Conservation (phyloP, 116 monocot species). For the Cymodocea nodosa region DNA sequence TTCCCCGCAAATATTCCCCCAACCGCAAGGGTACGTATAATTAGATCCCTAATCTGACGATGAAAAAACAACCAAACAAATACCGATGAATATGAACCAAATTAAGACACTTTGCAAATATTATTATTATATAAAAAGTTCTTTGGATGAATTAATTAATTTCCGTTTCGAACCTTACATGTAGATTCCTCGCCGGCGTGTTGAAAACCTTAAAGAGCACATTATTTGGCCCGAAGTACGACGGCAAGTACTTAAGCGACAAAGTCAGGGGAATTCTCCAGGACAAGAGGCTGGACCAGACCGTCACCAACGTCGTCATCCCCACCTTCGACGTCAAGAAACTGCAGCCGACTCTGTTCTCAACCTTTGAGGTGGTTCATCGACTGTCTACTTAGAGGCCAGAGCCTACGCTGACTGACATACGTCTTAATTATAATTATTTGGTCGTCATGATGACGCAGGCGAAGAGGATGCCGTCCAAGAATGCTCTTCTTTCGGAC, state of each 20-base stretch:
- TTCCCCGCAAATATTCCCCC: conserved; percentile 7
- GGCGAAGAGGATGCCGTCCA: conserved; percentile 5
- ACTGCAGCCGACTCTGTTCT: conserved; percentile 29
- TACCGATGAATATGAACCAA: no score
- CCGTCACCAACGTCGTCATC: conserved; percentile 29
- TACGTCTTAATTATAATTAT: no score
- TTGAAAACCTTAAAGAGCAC: background rate
- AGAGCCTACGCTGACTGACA: no score
- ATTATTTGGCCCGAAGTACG: conserved; percentile 19
- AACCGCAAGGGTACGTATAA: background rate
- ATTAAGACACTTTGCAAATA: no score
- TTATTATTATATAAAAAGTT: no score
- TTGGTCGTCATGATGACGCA: no score
- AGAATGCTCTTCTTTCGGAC: conserved; percentile 25
- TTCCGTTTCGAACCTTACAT: no score
- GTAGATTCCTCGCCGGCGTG: no score
- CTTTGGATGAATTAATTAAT: no score
- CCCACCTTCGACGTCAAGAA: conserved; percentile 33
- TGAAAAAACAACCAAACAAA: no score
- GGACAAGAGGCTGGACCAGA: conserved; percentile 11
- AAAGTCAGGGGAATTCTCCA: conserved; percentile 7
- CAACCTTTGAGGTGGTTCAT: conserved; percentile 19
- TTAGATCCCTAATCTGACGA: background rate
- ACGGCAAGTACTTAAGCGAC: conserved; percentile 23
- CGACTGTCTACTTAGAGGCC: no score